phyloP scores from a whole-genome alignment of 176 grass and related monocot genomes.

The Paspalum notatum region DNA sequence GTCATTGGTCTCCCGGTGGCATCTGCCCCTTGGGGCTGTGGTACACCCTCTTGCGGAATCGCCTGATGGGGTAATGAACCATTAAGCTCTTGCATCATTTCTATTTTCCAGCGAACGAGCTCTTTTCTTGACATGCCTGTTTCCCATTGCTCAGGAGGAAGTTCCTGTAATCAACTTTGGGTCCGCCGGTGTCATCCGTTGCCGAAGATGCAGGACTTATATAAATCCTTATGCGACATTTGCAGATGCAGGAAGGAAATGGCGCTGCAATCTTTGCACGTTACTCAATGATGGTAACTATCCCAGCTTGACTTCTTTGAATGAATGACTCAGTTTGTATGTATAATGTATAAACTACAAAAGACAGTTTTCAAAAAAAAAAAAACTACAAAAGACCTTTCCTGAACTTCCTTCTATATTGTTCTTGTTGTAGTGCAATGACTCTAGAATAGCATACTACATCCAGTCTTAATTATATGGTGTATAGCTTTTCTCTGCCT shows the following conservation, averaged over 20 bases:
- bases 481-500: neutral
- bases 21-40: conserved; percentile 90
- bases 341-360: neutral
- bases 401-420: neutral
- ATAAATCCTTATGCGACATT: conserved; percentile 92
- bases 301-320: neutral
- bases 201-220: conserved; percentile 94
- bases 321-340: neutral
- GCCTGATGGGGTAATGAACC: conserved; percentile 89
- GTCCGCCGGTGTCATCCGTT: conserved; percentile 79
- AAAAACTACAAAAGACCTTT: neutral
- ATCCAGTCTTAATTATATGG: neutral
- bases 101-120: conserved; percentile 4
- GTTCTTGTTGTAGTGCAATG: conserved; percentile 12
- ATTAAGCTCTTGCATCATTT: neutral
- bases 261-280: conserved; percentile 96
- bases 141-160: conserved; percentile 63
- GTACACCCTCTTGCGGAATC: conserved; percentile 84
- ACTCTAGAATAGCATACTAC: conserved; percentile 6
- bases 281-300: conserved; percentile 94
- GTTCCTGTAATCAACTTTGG: conserved; percentile 94
- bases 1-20: conserved; percentile 88
- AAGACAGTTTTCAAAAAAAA: no score
- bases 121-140: conserved; percentile 30
- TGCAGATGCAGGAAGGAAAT: conserved; percentile 95